Evolutionary conservation across 2,329 filamentous ascomycete species (phyloP), one percentile per base, ranked within the genome.

Genomic region (Annulohypoxylon truncatum): DNA sequence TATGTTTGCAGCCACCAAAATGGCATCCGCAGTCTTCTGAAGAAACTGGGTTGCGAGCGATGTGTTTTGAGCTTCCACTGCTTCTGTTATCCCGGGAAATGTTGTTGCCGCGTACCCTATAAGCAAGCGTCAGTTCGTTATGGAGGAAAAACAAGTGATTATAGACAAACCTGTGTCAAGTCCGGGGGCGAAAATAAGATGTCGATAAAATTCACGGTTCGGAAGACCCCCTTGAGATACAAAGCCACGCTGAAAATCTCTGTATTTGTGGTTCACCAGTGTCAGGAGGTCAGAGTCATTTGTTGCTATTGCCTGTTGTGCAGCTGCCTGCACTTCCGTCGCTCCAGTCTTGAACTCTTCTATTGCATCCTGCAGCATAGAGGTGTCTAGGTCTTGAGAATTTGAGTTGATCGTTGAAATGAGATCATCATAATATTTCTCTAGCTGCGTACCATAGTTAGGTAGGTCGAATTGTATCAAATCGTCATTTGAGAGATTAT

Each of bases 201-300:
- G 80, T 63, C 77, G 80, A 68, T 79, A 84, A 40, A 83, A 84
- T 50, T 82, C 79, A 22, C 83, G 77, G 42, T 77, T 70, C 0
- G 82, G 82, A 2, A 85, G 74, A 0, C 83, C 83, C 0, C 81
- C 82, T 61, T 84, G 82, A 0, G 80, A 82, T 22, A 83, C 76
- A 62, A 85, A 84, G 0, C 81, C 82, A 0, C 82, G 76, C 68
- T 84, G 82, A 66, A 85, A 84, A 70, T 82, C 80, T 8, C 80
- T 77, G 51, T 83, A 82, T 67, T 83, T 83, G 63, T 80, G 77
- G 64, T 84, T 85, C 6, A 84, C 75, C 0, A 81, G 67, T 0
- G 72, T 77, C 20, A 79, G 75, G 1, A 80, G 71, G 0, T 69
- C 63, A 1, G 74, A 61, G 8, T 81, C 73, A 1, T 76, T 62